Evolutionary conservation across 2,329 filamentous ascomycete species (phyloP), one percentile per base, ranked within the genome.

Genomic region (Nectriaceae sp.): DNA sequence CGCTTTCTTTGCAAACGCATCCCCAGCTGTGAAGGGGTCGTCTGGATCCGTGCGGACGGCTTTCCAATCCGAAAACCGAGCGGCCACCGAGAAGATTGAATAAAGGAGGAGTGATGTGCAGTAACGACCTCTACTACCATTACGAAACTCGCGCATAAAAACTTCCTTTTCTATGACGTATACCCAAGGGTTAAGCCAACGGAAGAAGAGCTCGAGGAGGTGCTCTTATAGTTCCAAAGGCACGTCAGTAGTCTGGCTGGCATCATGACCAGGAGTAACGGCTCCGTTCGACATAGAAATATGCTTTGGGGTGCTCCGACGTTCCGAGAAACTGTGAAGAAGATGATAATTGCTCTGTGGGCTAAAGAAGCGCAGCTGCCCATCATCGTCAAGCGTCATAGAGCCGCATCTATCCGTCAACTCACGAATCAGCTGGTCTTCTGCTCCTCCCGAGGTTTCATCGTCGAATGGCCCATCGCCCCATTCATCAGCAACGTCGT

Each of bases 181-280:
- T n/a, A 54, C 52, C 60, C 62, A 64, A 0, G 58, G 51, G 11
- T 65, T 64, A 31, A 61, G 58, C 63, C 63, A 65, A 4, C 42
- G 39, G 53, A 56, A 65, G 26, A 56, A 65, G 2, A 65, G 46
- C 5, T 57, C 54, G 6, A 65, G 53, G 0, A 65, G 49, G 22
- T 65, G 62, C 8, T 55, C 46, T 24, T 60, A 52, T 2, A 65
- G 49, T 5, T 64, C 62, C 2, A 45, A 20, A 0, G 57, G 42
- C n/a, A 61, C 40, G 33, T 47, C 40, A n/a, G n/a, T n/a, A n/a
- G n/a, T n/a, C n/a, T n/a, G n/a, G n/a, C n/a, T n/a, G n/a, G n/a
- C n/a, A n/a, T n/a, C n/a, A n/a, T n/a, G n/a, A n/a, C n/a, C n/a
- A n/a, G n/a, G n/a, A n/a, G n/a, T n/a, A 15, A 31, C 26, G 10